Conservation (phyloP, 192 early-diverging fungal species). For the Backusella morwellensis region DNA sequence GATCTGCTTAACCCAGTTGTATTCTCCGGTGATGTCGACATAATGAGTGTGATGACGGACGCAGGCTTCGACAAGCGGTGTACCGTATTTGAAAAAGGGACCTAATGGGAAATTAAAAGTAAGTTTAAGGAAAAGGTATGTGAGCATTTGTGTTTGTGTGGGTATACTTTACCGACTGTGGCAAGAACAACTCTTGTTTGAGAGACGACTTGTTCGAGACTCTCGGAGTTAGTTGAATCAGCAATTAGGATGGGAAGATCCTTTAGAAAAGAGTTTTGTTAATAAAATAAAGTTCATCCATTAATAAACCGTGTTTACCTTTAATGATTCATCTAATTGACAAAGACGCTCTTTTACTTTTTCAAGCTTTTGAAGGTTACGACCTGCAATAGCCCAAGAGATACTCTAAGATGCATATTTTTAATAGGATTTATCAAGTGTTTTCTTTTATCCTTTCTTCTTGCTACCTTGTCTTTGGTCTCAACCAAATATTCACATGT, state of each 20-base stretch:
- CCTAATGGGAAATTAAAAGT: slow-evolving; percentile 11
- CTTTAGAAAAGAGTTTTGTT: slow-evolving; percentile 8
- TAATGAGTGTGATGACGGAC: slow-evolving; percentile 76
- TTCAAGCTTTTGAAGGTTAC: slow-evolving; percentile 65
- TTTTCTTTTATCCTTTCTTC: background rate
- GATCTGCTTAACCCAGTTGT: slow-evolving; percentile 58
- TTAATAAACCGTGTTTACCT: slow-evolving; percentile 25
- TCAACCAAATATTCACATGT: slow-evolving; percentile 62
- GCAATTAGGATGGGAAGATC: slow-evolving; percentile 65
- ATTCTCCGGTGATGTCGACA: slow-evolving; percentile 86
- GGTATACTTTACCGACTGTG: slow-evolving; percentile 61
- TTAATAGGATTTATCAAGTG: background rate
- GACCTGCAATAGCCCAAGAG: slow-evolving; percentile 77
- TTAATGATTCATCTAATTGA: slow-evolving; percentile 44
- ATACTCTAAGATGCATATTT: slow-evolving; percentile 34
- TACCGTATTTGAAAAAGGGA: slow-evolving; percentile 72
- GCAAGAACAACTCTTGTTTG: slow-evolving; percentile 72
- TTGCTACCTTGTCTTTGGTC: slow-evolving; percentile 9
- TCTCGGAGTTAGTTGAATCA: slow-evolving; percentile 55
- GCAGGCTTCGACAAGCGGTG: slow-evolving; percentile 67
- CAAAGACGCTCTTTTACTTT: slow-evolving; percentile 49
- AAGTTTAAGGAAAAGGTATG: background rate
- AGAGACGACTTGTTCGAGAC: slow-evolving; percentile 56
- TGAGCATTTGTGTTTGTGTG: background rate
- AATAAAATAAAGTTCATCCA: background rate